A percentile compares a stretch with the other conserved stretches of the same genome.
Conservation (phyloP, 1,139 yeast species). For the Blastobotrys malaysiensis region DNA sequence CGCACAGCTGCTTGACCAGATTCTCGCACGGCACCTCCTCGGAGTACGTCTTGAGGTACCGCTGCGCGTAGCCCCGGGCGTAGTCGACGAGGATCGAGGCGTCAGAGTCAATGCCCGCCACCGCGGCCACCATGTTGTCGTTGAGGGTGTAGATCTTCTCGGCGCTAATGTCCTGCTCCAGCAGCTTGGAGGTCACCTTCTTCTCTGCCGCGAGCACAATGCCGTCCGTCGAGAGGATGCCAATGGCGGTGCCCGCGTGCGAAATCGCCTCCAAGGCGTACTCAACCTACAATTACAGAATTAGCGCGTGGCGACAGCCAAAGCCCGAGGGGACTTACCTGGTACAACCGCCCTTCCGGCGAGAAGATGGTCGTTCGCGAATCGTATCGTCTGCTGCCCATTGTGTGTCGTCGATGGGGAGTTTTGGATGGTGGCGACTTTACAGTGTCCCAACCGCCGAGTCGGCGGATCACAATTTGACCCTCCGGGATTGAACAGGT, state of each 20-base stretch:
- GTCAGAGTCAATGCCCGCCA: conserved; percentile 97
- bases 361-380: conserved; percentile 97
- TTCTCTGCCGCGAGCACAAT: conserved; percentile 95
- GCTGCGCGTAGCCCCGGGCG: conserved; percentile 84
- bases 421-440: not conserved
- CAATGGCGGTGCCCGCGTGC: conserved; percentile 97
- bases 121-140: conserved; percentile 85
- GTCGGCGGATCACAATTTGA: too few species aligned
- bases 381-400: conserved; percentile 83
- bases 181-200: conserved; percentile 83
- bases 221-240: conserved; percentile 86
- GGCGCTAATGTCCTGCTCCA: conserved; percentile 90
- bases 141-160: conserved; percentile 86
- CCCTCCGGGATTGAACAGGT: too few species aligned
- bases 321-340: conserved; percentile 38
- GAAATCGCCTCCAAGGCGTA: conserved; percentile 97
- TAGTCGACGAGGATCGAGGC: conserved; percentile 86
- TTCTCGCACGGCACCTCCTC: conserved; percentile 91
- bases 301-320: not conserved
- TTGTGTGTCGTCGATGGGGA: conserved; percentile 18
- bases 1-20: conserved; percentile 83
- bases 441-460: not conserved
- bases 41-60: conserved; percentile 74
- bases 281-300: conserved; percentile 58
- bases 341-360: conserved; percentile 97